Conservation (phyloP, 2,329 filamentous ascomycete species). For the Ascochyta koolunga region DNA sequence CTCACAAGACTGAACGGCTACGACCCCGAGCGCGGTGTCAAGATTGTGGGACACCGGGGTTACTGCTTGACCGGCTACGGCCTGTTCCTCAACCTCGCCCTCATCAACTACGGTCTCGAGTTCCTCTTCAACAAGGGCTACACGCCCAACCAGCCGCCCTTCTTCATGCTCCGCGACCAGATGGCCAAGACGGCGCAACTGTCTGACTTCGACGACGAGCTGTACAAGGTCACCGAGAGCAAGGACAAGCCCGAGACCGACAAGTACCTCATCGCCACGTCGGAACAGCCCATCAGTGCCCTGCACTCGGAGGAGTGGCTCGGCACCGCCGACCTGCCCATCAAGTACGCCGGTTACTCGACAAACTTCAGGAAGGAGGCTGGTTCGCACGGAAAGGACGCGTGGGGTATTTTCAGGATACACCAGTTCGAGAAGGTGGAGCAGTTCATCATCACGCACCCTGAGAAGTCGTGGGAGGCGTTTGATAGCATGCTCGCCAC, state of each 20-base stretch:
- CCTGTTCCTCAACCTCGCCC: constrained; percentile 87
- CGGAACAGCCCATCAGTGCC: constrained; percentile 92
- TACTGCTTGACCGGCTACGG: constrained; percentile 93
- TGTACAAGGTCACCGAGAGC: constrained; percentile 91
- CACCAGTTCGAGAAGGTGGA: constrained; percentile 86
- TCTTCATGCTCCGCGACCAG: constrained; percentile 85
- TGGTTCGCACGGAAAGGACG: constrained; percentile 87
- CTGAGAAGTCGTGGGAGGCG: constrained; percentile 83
- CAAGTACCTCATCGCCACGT: constrained; percentile 78
- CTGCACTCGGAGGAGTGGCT: constrained; percentile 96
- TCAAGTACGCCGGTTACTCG: constrained; percentile 87
- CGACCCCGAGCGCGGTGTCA: constrained; percentile 78
- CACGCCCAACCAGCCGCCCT: constrained; percentile 67
- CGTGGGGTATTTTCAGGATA: constrained; percentile 97
- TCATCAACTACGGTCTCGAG: constrained; percentile 93
- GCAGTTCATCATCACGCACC: constrained; percentile 65
- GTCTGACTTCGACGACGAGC: constrained; percentile 94
- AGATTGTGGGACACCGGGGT: constrained; percentile 91
- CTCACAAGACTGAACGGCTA: constrained; percentile 87
- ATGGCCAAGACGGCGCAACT: constrained; percentile 99
- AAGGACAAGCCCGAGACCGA: constrained; percentile 81
- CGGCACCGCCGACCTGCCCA: constrained; percentile 79
- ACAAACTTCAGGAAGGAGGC: constrained; percentile 97
- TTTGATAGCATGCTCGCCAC: constrained; percentile 92
- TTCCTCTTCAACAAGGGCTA: constrained; percentile 84